Evolutionary conservation across 2,329 filamentous ascomycete species (phyloP).

Genomic region (Nemania serpens): DNA sequence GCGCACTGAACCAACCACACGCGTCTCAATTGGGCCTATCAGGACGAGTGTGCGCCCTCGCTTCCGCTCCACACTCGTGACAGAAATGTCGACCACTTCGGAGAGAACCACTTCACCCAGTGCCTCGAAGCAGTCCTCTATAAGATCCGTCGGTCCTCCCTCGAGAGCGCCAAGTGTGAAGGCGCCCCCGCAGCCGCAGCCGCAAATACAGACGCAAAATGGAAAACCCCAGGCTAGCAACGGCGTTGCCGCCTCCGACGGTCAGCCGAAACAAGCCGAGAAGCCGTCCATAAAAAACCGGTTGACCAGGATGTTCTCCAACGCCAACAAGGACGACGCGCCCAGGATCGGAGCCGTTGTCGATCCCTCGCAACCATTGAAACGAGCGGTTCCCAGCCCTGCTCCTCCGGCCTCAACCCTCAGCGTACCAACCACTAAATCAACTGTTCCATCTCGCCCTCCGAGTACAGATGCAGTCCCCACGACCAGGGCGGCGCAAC

Average conservation of each 20-base stretch:
- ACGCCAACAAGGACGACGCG: slow-evolving; percentile 58
- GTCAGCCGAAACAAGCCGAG: slow-evolving; percentile 49
- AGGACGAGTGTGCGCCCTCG: slow-evolving; percentile 15
- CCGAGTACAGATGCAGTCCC: slow-evolving; percentile 30
- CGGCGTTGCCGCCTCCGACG: slow-evolving; percentile 41
- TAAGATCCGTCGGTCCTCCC: slow-evolving; percentile 41
- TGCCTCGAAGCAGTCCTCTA: slow-evolving; percentile 41
- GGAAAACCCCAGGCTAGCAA: slow-evolving; percentile 35
- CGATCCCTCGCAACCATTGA: slow-evolving; percentile 42
- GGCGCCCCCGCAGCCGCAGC: slow-evolving; percentile 23
- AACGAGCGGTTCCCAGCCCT: slow-evolving; percentile 35
- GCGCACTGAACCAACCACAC: slow-evolving; percentile 28
- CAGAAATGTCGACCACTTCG: slow-evolving; percentile 42
- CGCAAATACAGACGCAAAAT: slow-evolving; percentile 34
- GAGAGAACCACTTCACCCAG: slow-evolving; percentile 41
- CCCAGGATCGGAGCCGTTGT: slow-evolving; percentile 43
- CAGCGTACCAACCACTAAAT: slow-evolving; percentile 38
- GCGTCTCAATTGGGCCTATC: slow-evolving; percentile 22
- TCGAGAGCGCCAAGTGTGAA: slow-evolving; percentile 39
- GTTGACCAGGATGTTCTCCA: slow-evolving; percentile 68
- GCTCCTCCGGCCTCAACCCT: slow-evolving; percentile 43
- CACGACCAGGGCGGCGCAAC: slow-evolving; percentile 39
- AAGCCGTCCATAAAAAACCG: slow-evolving; percentile 66
- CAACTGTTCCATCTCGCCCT: slow-evolving; percentile 39
- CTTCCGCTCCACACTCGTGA: slow-evolving; percentile 4